Conservation (phyloP, 2,329 filamentous ascomycete species). For the Colletotrichum filicis region DNA sequence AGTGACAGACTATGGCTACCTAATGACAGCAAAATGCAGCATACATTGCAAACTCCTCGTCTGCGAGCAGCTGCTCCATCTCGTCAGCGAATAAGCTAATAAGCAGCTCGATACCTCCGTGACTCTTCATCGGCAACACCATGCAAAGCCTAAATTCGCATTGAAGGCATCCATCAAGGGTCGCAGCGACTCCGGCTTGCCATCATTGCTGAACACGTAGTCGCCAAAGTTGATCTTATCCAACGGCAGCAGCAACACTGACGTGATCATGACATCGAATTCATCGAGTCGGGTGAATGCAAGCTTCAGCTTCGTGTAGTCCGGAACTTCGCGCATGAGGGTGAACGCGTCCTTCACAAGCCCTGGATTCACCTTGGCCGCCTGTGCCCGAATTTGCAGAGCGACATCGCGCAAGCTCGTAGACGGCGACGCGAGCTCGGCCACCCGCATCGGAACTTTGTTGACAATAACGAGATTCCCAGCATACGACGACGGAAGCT, state of each 20-base stretch:
- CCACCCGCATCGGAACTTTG: constrained; percentile 39
- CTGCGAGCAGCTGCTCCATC: constrained; percentile 40
- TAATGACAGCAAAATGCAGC: constrained; percentile 27
- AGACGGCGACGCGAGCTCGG: constrained; percentile 40
- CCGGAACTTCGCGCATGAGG: constrained; percentile 40
- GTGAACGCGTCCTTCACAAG: constrained; percentile 44
- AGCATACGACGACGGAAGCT: constrained; percentile 43
- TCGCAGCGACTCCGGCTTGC: constrained; percentile 42
- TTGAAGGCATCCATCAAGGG: constrained; percentile 42
- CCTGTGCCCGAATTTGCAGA: constrained; percentile 39
- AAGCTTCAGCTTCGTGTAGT: constrained; percentile 39
- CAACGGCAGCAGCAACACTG: constrained; percentile 44
- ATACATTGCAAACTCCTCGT: constrained; percentile 42
- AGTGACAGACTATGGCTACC: not conserved
- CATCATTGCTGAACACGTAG: constrained; percentile 40
- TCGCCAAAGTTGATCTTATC: constrained; percentile 43
- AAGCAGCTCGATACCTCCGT: constrained; percentile 43
- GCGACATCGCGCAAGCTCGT: constrained; percentile 42
- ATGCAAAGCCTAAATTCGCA: constrained; percentile 39
- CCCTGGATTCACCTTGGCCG: constrained; percentile 39
- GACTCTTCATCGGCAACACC: constrained; percentile 42
- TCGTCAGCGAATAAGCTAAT: constrained; percentile 43
- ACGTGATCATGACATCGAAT: constrained; percentile 43
- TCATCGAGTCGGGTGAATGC: constrained; percentile 42
- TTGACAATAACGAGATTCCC: constrained; percentile 43